phyloP scores from a whole-genome alignment of 2,329 filamentous ascomycete genomes.

The Nemania sp. region DNA sequence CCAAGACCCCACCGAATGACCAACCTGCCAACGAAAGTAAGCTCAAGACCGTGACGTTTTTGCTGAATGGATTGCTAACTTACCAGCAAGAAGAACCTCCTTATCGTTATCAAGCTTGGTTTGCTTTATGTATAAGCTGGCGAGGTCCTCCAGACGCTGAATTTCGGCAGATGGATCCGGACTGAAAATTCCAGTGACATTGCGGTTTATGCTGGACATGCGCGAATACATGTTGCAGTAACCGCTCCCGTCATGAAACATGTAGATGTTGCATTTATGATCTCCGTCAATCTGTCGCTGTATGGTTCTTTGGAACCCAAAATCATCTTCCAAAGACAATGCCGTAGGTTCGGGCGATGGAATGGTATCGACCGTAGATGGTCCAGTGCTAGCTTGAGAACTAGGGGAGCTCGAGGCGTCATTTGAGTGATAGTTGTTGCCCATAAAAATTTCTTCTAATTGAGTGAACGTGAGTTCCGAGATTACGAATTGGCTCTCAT shows the following conservation, averaged over 20 bases:
- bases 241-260: slow-evolving; percentile 28
- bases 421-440: not conserved
- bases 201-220: slow-evolving; percentile 16
- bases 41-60: too few relatives aligned
- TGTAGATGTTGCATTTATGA: slow-evolving; percentile 3
- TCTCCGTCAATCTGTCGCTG: slow-evolving; percentile 11
- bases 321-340: not conserved
- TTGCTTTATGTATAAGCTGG: slow-evolving; percentile 27
- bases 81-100: slow-evolving; percentile 47
- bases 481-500: slow-evolving; percentile 17
- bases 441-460: not conserved
- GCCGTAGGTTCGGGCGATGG: not conserved
- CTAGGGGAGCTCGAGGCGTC: not conserved
- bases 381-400: not conserved
- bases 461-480: slow-evolving; percentile 21
- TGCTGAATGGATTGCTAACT: not conserved
- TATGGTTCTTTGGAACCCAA: slow-evolving; percentile 2
- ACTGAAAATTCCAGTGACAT: slow-evolving; percentile 15
- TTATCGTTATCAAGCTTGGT: slow-evolving; percentile 17
- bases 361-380: not conserved
- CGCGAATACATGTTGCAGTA: slow-evolving; percentile 23
- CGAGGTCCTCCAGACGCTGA: slow-evolving; percentile 28
- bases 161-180: slow-evolving; percentile 2
- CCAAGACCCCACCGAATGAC: slow-evolving; percentile 59
- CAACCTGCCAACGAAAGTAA: slow-evolving; percentile 38